Evolutionary conservation across 495 filamentous ascomycete genomes (phyloP).

Genomic region (Xylaria longipes): DNA sequence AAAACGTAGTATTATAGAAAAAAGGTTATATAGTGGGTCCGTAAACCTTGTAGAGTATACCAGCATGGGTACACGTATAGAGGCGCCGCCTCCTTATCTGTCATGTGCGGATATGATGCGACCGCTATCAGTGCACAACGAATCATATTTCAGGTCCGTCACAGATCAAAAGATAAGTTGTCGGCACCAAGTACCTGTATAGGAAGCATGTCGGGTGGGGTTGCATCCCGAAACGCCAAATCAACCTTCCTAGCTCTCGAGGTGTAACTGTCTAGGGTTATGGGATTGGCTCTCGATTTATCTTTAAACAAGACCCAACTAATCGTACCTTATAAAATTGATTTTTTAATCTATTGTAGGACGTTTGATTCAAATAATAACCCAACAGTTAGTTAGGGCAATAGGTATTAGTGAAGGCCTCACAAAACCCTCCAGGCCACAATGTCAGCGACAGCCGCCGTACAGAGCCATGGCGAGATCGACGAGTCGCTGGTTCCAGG

Average conservation of each 20-base stretch:
- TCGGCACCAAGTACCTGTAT: neutral
- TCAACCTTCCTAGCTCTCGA: neutral
- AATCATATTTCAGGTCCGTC: neutral
- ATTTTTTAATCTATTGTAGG: neutral
- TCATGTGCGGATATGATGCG: no score
- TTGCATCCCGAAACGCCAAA: neutral
- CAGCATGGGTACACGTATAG: no score
- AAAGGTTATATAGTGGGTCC: no score
- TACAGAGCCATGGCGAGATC: slow-evolving; percentile 33
- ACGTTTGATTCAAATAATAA: slow-evolving; percentile 13
- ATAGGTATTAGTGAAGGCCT: neutral
- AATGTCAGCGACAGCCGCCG: slow-evolving; percentile 28
- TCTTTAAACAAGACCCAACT: slow-evolving; percentile 13
- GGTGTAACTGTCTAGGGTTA: neutral
- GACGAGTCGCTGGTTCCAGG: slow-evolving; percentile 58
- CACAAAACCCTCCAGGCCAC: neutral
- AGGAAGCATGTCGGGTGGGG: slow-evolving; percentile 9
- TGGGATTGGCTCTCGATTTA: neutral
- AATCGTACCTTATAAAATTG: neutral
- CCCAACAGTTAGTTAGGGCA: neutral
- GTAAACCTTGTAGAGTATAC: no score
- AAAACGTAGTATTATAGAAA: no score
- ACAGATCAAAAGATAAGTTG: slow-evolving; percentile 22
- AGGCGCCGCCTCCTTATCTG: no score
- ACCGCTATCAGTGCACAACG: neutral